Base-by-base conservation (phyloP, 352 stramenopile species). In the Phytophthora capsici region DNA sequence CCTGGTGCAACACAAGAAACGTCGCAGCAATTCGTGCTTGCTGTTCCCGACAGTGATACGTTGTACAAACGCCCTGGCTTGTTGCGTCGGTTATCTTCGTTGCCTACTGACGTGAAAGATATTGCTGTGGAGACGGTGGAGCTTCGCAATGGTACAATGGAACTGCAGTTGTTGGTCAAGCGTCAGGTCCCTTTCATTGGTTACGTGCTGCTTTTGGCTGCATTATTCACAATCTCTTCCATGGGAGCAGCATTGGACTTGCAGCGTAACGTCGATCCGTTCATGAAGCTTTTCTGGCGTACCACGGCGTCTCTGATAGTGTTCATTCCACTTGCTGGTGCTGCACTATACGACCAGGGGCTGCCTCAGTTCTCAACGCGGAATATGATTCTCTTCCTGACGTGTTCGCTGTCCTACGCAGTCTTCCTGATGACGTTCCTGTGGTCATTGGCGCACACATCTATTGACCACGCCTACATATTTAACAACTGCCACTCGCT, bases 401-500 rank as follows among this genome's bases (percentile, higher is more conserved):
- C 78, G 47, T 91, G 81, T 56, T 88, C 77, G 48, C 49, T 93
- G 9, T 78, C 82, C 22, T 91, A 93, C 61, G 73, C 84, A 26
- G 75, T 95, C 28, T 95, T 91, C 58, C 64, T 93, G 34, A 89
- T 86, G 77, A 94, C 85, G 28, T 94, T 93, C 56, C 49, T 95
- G 32, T 92, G 84, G 82, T 78, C 87, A 12, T 63, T 95, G 14
- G 77, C 73, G 34, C 82, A 88, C 65, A 94, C 87, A 44, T 94
- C 85, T 6, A 90, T 92, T 57, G 80, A 85, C 45, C 85, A 93
- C 61, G 87, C 84, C 55, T 94, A 92, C 54, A 93, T 94, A 61
- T 93, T 94, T 78, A 94, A 95, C 73, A 95, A 94, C 55, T 92
- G 84, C 55, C 87, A 94, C 62, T 94, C 85, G 57, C 65, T 94